Percentiles rank a stretch among this genome's conserved stretches.
Conservation (phyloP, 371 early-diverging fungal genomes). For the Smittium culicis region DNA sequence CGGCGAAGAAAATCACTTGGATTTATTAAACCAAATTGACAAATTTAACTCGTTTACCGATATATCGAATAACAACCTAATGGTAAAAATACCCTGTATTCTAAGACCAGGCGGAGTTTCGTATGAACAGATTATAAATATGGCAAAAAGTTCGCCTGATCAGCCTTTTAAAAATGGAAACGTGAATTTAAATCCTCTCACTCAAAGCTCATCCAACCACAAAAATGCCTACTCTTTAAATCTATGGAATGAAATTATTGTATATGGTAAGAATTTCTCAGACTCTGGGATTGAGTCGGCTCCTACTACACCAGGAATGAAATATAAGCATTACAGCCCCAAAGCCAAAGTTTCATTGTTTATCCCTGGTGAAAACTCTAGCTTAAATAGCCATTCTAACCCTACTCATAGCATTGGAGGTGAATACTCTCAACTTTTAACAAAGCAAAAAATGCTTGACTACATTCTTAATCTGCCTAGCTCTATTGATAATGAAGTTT, state of each 20-base stretch:
- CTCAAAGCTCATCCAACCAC: conserved; percentile 26
- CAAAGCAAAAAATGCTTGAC: background rate
- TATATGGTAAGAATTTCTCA: conserved; percentile 65
- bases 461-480: background rate
- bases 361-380: conserved; percentile 21
- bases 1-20: background rate
- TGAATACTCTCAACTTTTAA: background rate
- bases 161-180: background rate
- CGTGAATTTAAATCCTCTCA: background rate
- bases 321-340: conserved; percentile 98
- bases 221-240: background rate
- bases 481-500: background rate
- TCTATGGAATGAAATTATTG: conserved; percentile 43
- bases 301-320: conserved; percentile 97
- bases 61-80: conserved; percentile 1
- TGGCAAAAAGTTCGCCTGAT: background rate
- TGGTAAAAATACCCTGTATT: conserved; percentile 46
- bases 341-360: conserved; percentile 70
- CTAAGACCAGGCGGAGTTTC: conserved; percentile 98
- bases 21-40: background rate
- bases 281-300: conserved; percentile 49
- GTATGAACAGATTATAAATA: conserved; percentile 46
- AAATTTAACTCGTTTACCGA: background rate
- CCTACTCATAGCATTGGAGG: background rate
- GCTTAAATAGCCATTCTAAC: too few species aligned